Evolutionary conservation across 2,329 filamentous ascomycete genomes (phyloP).

Genomic region (Botryosphaeria dothidea): DNA sequence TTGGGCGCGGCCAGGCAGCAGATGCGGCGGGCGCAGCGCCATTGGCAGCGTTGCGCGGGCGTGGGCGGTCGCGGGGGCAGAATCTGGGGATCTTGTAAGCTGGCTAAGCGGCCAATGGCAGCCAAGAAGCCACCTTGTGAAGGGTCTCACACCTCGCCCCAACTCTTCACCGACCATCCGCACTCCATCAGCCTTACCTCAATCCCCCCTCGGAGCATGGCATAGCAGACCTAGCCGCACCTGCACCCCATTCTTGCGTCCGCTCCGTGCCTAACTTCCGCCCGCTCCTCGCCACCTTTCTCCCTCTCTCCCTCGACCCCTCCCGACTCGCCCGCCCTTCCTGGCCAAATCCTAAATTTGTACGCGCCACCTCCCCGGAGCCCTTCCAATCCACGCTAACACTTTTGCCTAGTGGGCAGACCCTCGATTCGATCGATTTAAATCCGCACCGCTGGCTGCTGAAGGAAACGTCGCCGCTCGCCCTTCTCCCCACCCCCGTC

Average conservation of each 20-base stretch:
- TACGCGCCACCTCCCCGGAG: constrained; percentile 22
- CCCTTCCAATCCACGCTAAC: not conserved
- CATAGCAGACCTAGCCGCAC: not conserved
- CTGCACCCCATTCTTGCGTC: not conserved
- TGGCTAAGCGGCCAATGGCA: constrained; percentile 2
- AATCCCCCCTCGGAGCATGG: not conserved
- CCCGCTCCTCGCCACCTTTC: constrained; percentile 1
- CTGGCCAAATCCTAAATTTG: not conserved
- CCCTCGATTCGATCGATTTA: constrained; percentile 22
- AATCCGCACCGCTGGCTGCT: constrained; percentile 42
- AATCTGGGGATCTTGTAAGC: constrained; percentile 7
- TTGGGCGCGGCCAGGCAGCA: not conserved
- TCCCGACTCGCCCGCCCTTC: not conserved
- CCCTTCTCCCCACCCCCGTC: constrained; percentile 35
- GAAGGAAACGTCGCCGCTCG: constrained; percentile 37
- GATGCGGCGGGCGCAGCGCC: not conserved
- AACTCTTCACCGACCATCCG: not conserved
- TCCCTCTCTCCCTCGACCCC: not conserved
- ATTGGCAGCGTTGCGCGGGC: not conserved
- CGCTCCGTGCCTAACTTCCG: constrained; percentile 15
- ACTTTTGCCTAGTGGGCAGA: constrained; percentile 46
- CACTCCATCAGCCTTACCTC: not conserved
- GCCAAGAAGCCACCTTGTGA: constrained; percentile 14
- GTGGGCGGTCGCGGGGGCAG: not conserved
- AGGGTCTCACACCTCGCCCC: not conserved